phyloP scores from a whole-genome alignment of 805 yeast species.

The Suhomyces vadensis region DNA sequence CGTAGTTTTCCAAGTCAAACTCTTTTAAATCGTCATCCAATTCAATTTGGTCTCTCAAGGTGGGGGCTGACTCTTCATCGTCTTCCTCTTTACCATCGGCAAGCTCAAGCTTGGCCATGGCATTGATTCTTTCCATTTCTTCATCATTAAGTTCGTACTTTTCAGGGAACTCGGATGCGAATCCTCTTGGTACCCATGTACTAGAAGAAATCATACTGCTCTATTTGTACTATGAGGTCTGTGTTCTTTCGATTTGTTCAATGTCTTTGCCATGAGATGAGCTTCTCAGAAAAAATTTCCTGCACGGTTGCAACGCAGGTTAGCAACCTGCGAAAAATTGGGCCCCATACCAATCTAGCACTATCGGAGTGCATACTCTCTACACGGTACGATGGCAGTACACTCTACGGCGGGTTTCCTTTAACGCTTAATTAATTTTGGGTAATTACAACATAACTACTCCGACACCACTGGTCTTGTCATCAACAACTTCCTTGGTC shows the following conservation, averaged over 20 bases:
- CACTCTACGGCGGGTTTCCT: neutral
- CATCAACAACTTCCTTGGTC: conserved; percentile 51
- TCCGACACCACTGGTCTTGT: conserved; percentile 78
- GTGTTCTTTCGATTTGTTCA: neutral
- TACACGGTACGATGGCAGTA: neutral
- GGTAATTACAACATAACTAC: conserved; percentile 69
- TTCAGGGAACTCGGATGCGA: conserved; percentile 89
- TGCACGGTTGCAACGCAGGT: neutral
- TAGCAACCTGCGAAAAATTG: conserved; percentile 3
- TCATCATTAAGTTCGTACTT: conserved; percentile 85
- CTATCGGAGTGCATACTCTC: neutral
- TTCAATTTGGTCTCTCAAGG: conserved; percentile 55
- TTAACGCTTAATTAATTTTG: neutral
- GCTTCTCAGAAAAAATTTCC: conserved; percentile 2
- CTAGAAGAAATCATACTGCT: conserved; percentile 81
- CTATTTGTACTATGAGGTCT: neutral
- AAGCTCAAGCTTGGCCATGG: conserved; percentile 80
- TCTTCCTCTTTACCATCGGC: conserved; percentile 65
- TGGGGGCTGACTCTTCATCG: conserved; percentile 30
- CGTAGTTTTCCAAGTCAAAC: conserved; percentile 83
- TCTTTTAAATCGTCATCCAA: conserved; percentile 85
- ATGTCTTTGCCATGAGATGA: conserved; percentile 3
- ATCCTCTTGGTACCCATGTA: conserved; percentile 95
- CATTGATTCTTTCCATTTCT: conserved; percentile 87
- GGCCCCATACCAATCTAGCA: neutral